A percentile compares a stretch with the other conserved stretches of the same genome.
Evolutionary conservation across 2,329 filamentous ascomycete genomes (phyloP).

Genomic region (Colletotrichum simmondsii): DNA sequence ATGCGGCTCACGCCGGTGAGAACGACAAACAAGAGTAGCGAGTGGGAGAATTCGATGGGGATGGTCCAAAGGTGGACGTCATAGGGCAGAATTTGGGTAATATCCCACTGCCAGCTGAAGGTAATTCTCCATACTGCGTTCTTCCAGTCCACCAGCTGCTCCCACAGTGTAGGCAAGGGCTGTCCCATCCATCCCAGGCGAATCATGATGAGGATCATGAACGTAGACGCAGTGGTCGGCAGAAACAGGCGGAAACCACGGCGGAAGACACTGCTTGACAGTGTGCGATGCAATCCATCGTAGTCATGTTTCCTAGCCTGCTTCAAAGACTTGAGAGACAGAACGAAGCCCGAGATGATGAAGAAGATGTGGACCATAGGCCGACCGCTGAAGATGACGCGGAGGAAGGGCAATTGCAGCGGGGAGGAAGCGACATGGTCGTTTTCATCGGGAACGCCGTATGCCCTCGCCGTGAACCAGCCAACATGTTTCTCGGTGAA

Average conservation of each 20-base stretch:
- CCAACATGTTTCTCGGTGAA: conserved; percentile 54
- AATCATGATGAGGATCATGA: conserved; percentile 49
- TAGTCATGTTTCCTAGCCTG: conserved; percentile 51
- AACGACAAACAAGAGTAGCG: conserved; percentile 55
- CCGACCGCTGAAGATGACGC: conserved; percentile 55
- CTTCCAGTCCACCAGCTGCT: conserved; percentile 42
- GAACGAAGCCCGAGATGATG: conserved; percentile 61
- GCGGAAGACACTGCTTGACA: conserved; percentile 59
- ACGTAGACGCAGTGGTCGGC: conserved; percentile 55
- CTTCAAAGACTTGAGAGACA: conserved; percentile 56
- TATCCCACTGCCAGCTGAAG: conserved; percentile 44
- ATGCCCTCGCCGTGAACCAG: conserved; percentile 44
- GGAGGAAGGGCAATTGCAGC: conserved; percentile 57
- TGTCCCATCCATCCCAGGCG: conserved; percentile 43
- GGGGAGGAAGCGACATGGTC: conserved; percentile 44
- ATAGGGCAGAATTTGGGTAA: conserved; percentile 43
- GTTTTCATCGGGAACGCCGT: conserved; percentile 45
- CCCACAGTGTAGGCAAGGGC: conserved; percentile 39
- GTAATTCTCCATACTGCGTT: conserved; percentile 38
- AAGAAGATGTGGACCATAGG: conserved; percentile 64
- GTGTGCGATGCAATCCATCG: conserved; percentile 48
- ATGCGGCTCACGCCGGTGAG: conserved; percentile 48
- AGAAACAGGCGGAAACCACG: conserved; percentile 58
- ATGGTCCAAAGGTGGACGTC: conserved; percentile 61
- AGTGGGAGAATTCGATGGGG: conserved; percentile 58